A percentile compares a stretch with the other conserved stretches of the same genome.
These are phyloP conservation scores for Diplodia intermedia DNA, from an alignment of 2,329 filamentous ascomycete genomes.

Conservation along the genomic window DNA sequence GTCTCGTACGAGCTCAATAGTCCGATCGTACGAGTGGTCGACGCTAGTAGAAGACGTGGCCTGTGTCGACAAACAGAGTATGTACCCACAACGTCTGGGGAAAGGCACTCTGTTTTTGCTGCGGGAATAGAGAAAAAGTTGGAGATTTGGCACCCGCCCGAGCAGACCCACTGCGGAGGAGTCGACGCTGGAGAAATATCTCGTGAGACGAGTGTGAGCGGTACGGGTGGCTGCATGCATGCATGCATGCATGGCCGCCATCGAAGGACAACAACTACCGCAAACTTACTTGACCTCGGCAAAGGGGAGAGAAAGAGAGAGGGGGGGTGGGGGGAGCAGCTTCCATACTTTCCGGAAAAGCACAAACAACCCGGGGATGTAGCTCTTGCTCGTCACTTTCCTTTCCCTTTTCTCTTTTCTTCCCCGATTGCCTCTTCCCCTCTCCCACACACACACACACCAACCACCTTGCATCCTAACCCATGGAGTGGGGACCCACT, in stretches of 20 bases:
- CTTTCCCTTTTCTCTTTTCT: background rate
- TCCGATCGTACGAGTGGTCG: too few relatives aligned
- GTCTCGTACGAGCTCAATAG: too few relatives aligned
- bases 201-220: background rate
- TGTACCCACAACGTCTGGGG: too few relatives aligned
- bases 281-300: background rate
- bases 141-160: too few relatives aligned
- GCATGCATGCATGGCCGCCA: too few relatives aligned
- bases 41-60: too few relatives aligned
- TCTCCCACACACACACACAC: background rate
- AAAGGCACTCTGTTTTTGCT: too few relatives aligned
- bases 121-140: too few relatives aligned
- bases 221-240: too few relatives aligned
- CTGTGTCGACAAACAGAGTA: too few relatives aligned
- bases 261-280: background rate
- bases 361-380: background rate
- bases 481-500: background rate
- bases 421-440: background rate
- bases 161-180: constrained; percentile 3
- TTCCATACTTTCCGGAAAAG: background rate
- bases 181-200: background rate
- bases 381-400: background rate
- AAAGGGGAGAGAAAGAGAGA: background rate
- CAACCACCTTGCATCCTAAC: too few relatives aligned
- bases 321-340: background rate